A percentile compares a stretch with the other conserved stretches of the same genome.
Evolutionary conservation across 768 basidiomycete genomes (phyloP).

Genomic region (Collybiopsis confluens): DNA sequence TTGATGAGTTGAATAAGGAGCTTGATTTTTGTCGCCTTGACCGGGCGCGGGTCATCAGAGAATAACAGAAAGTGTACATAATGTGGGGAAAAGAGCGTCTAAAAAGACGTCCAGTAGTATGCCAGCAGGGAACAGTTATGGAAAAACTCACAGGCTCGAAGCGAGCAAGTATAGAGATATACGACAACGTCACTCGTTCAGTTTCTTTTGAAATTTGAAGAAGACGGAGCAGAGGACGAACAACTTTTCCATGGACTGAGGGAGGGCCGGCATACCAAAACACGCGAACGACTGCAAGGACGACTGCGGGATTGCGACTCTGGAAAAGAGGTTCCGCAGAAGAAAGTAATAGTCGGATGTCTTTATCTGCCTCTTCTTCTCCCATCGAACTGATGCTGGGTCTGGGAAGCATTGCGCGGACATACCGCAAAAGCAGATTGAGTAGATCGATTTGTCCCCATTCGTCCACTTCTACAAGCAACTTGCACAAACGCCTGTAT

Average conservation of each 20-base stretch:
- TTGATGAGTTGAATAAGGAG: slow-evolving; percentile 66
- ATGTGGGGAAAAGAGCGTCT: slow-evolving; percentile 63
- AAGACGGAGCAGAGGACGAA: slow-evolving; percentile 72
- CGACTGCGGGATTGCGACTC: slow-evolving; percentile 85
- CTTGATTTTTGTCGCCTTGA: slow-evolving; percentile 73
- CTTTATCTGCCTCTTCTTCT: slow-evolving; percentile 73
- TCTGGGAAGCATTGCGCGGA: slow-evolving; percentile 74
- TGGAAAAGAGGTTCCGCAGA: slow-evolving; percentile 76
- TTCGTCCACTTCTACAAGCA: slow-evolving; percentile 90
- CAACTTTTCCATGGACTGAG: slow-evolving; percentile 49
- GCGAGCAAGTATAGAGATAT: slow-evolving; percentile 62
- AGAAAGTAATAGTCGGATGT: slow-evolving; percentile 69
- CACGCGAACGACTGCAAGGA: slow-evolving; percentile 67
- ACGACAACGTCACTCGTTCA: slow-evolving; percentile 69
- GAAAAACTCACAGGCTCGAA: slow-evolving; percentile 55
- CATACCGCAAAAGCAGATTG: slow-evolving; percentile 77
- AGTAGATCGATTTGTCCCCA: slow-evolving; percentile 91
- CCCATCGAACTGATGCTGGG: slow-evolving; percentile 36
- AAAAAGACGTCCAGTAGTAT: slow-evolving; percentile 5
- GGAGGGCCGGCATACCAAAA: slow-evolving; percentile 72
- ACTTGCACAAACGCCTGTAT: slow-evolving; percentile 77
- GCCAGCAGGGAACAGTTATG: not conserved
- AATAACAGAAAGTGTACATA: slow-evolving; percentile 69
- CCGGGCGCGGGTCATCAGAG: slow-evolving; percentile 57
- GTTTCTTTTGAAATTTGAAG: slow-evolving; percentile 67